Evolutionary conservation across 129 eudicot species (phyloP).

Genomic region (Artemisia argyi): DNA sequence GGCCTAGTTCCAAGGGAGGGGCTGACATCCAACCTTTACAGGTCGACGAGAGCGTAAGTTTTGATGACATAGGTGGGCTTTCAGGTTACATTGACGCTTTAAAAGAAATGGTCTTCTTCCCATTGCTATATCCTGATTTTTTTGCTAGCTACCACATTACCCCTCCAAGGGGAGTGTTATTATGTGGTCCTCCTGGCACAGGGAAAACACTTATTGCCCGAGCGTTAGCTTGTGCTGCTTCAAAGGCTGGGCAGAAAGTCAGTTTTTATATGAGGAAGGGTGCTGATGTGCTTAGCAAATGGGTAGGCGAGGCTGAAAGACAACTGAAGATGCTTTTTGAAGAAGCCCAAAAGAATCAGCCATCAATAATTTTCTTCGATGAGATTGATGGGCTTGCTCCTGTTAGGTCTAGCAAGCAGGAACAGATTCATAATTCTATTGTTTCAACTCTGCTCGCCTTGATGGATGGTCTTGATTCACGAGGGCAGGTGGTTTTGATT

Average conservation of each 20-base stretch:
- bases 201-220: conserved; percentile 95
- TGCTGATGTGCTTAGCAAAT: conserved; percentile 98
- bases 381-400: conserved; percentile 99
- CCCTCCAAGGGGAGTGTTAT: conserved; percentile 96
- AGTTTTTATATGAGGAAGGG: conserved; percentile 99
- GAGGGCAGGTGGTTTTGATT: conserved; percentile 96
- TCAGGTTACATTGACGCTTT: conserved; percentile 90
- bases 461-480: conserved; percentile 99
- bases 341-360: conserved; percentile 98
- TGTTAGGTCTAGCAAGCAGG: conserved; percentile 97
- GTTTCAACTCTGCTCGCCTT: conserved; percentile 97
- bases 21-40: conserved; percentile 98
- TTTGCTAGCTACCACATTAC: conserved; percentile 91
- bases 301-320: conserved; percentile 99
- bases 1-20: conserved; percentile 99
- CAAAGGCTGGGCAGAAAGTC: conserved; percentile 99
- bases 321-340: conserved; percentile 90
- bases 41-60: conserved; percentile 85
- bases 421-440: conserved; percentile 96
- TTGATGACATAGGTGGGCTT: conserved; percentile 97
- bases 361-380: conserved; percentile 95
- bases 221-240: conserved; percentile 98
- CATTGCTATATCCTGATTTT: conserved; percentile 87
- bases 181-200: conserved; percentile 99
- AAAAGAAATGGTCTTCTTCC: conserved; percentile 99